Base-by-base conservation (phyloP, 139 green algal genomes). In the Prasinococcaceae sp. region DNA sequence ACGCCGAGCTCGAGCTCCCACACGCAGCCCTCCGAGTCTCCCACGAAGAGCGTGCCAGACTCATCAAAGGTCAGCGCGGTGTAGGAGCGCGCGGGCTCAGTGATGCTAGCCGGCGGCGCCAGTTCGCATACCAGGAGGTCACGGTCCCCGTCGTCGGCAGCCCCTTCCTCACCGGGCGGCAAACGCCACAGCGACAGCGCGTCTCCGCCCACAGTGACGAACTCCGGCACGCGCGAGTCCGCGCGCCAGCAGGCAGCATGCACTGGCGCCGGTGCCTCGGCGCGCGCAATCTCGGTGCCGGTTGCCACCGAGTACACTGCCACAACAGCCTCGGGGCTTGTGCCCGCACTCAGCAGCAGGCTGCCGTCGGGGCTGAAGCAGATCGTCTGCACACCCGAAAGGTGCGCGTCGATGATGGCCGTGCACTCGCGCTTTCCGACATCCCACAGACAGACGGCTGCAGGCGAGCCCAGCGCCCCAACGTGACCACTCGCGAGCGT, bases 171-270 rank as follows among this genome's bases (percentile, higher is more conserved):
- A n/a, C n/a, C n/a, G n/a, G n/a, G n/a, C n/a, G n/a, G n/a, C n/a
- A n/a, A n/a, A n/a, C 33, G 33, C 75, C 75, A 83, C 30, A 68
- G 52, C 53, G 69, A 29, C 36, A 75, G 56, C 2, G 68, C 72
- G 22, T 65, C 63, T 29, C 38, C 37, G 22, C 63, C 53, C 2
- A 60, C 61, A 8, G 57, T 82, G 36, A 72, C 56, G 32, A 78
- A 79, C 6, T 39, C 58, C 32, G 72, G 64, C 38, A 27, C 19
- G 4, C 30, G 20, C 29, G n/a, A 14, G 1, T 20, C 47, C 0
- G 45, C 27, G 20, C 43, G 55, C 75, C 75, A 82, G 10, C 52
- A 54, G 2, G 41, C 58, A 3, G 52, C 60, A 3, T 35, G 6
- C 2, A 61, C 46, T 1, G 58, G 19, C 5, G 36, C 10, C 6